Base-by-base conservation (phyloP, 164 flowering plant species). In the Chimonanthus praecox region DNA sequence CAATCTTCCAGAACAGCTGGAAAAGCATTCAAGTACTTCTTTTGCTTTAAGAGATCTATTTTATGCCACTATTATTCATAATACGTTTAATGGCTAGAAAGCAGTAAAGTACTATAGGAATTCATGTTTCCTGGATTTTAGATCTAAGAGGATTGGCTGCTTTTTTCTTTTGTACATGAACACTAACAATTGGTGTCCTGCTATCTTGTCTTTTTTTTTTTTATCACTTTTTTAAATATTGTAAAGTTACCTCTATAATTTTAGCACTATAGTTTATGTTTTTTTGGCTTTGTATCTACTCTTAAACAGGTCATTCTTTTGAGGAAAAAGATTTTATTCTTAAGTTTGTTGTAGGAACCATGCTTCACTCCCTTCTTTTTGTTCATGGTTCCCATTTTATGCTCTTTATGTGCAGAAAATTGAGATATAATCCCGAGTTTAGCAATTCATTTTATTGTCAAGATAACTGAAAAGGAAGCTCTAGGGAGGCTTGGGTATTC, bases 1-100 rank as follows among this genome's bases (percentile, higher is more conserved):
- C 89, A 87, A 2, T 95, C 99, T 66, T 80, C 77, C n/a, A 90
- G 99, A 87, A 88, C 86, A 75, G 87, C 94, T 61, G 86, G 90
- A 21, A 95, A 81, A 83, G 82, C 54, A 72, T 85, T 84, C 85
- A 92, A 88, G 99, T 94, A 91, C 18, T 71, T 50, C 47, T 49
- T 74, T 76, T 76, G 67, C 47, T 48, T 66, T 46, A 76, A 62
- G 33, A 68, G 10, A 45, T 72, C 15, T 64, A 54, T 49, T 69
- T 6, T 13, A 44, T 16, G 46, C 46, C 68, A 7, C n/a, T 45
- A 2, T 48, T 46, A 66, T 47, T 66, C n/a, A 13, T 66, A 13
- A 13, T 47, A 44, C 45, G 68, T 20, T 63, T 21, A 44, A 45
- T 48, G 45, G n/a, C 47, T 45, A 44, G 68, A 44, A 66, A 66